Conservation (phyloP, 805 yeast species). For the Wickerhamomyces hampshirensis region DNA sequence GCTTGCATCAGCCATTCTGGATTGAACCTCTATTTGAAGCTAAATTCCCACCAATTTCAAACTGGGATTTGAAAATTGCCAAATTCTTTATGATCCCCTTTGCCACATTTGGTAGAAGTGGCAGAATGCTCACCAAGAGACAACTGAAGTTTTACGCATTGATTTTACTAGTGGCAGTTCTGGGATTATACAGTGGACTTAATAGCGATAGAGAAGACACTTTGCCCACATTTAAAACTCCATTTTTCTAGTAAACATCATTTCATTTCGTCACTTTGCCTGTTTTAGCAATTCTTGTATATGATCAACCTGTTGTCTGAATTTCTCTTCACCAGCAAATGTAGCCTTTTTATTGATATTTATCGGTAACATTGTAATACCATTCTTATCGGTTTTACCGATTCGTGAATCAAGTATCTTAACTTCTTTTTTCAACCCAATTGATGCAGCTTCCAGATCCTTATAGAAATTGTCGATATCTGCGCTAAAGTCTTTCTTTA, state of each 20-base stretch:
- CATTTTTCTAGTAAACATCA: neutral
- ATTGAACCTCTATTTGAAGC: slow-evolving; percentile 51
- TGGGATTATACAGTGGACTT: slow-evolving; percentile 17
- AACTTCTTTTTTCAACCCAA: slow-evolving; percentile 60
- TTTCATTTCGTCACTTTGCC: too few species aligned
- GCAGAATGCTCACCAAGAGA: too few species aligned
- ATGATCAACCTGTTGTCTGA: slow-evolving; percentile 40
- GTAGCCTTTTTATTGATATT: slow-evolving; percentile 68
- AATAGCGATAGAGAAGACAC: slow-evolving; percentile 6
- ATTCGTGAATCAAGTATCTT: slow-evolving; percentile 56
- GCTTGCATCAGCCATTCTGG: slow-evolving; percentile 61
- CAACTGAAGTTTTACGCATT: too few species aligned
- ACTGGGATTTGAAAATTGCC: slow-evolving; percentile 27
- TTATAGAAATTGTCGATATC: slow-evolving; percentile 46
- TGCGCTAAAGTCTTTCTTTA: slow-evolving; percentile 35
- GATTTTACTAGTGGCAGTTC: slow-evolving; percentile 5
- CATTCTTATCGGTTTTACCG: slow-evolving; percentile 41
- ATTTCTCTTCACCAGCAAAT: slow-evolving; percentile 55
- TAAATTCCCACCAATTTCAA: slow-evolving; percentile 61
- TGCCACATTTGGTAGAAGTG: slow-evolving; percentile 34
- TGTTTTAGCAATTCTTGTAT: slow-evolving; percentile 26
- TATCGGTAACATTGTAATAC: slow-evolving; percentile 60
- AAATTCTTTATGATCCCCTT: slow-evolving; percentile 26
- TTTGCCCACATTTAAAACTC: slow-evolving; percentile 4
- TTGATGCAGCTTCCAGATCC: slow-evolving; percentile 54